Percentiles rank a stretch among this genome's conserved stretches.
Evolutionary conservation across 83 land plant species (phyloP).

Genomic region (Picea abies): DNA sequence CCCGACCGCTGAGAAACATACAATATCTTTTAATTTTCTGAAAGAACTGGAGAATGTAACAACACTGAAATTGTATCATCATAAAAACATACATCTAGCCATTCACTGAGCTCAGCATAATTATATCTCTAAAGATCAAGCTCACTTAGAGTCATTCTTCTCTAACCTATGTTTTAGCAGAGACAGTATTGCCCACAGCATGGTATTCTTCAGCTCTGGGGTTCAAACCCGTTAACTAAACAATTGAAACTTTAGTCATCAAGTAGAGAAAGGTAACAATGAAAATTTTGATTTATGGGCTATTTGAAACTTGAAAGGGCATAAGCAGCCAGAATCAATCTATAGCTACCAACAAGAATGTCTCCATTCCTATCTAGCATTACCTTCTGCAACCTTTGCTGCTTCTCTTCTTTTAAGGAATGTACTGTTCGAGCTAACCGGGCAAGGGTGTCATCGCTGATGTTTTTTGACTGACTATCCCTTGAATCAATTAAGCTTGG

Average conservation of each 20-base stretch:
- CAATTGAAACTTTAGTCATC: not conserved
- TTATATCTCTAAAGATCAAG: not conserved
- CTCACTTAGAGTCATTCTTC: no score
- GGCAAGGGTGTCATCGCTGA: slow-evolving; percentile 69
- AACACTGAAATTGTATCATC: no score
- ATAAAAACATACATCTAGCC: not conserved
- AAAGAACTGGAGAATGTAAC: no score
- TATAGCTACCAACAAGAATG: not conserved
- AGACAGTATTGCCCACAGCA: not conserved
- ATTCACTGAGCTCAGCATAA: not conserved
- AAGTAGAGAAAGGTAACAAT: not conserved
- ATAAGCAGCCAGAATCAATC: not conserved
- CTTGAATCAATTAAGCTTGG: slow-evolving; percentile 45
- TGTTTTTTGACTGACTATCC: slow-evolving; percentile 35
- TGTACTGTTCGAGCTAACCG: slow-evolving; percentile 28
- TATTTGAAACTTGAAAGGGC: not conserved
- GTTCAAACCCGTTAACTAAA: not conserved
- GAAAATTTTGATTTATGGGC: not conserved
- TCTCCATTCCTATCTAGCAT: not conserved
- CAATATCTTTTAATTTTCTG: no score
- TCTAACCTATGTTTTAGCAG: not conserved
- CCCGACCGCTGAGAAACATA: no score
- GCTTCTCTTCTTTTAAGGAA: slow-evolving; percentile 54
- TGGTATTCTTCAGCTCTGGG: not conserved
- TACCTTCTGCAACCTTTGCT: slow-evolving; percentile 63